These are phyloP conservation scores for Cytospora leucostoma DNA, from an alignment of 2,329 filamentous ascomycete genomes.

Conservation along the genomic window DNA sequence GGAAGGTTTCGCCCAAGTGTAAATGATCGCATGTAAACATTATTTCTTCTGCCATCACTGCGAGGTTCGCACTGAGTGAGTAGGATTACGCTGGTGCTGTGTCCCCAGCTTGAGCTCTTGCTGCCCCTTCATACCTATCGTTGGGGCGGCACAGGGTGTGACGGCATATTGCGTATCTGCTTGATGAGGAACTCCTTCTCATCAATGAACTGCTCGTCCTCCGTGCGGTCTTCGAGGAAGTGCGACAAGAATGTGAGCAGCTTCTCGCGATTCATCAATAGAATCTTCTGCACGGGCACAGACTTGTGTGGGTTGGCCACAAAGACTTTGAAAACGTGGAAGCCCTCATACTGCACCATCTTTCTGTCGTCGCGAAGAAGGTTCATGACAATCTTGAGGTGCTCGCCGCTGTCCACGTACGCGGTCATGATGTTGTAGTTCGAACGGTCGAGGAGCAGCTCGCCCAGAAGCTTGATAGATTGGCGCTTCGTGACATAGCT, in stretches of 20 bases:
- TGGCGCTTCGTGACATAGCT: conserved; percentile 98
- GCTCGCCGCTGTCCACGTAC: conserved; percentile 92
- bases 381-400: conserved; percentile 98
- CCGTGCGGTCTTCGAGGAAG: conserved; percentile 91
- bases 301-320: conserved; percentile 98
- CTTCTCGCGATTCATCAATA: conserved; percentile 94
- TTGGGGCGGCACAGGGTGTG: conserved; percentile 56
- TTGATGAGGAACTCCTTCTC: conserved; percentile 97
- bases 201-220: conserved; percentile 98
- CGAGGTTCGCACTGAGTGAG: not conserved
- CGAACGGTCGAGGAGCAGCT: conserved; percentile 89
- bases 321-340: conserved; percentile 99
- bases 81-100: conserved; percentile 18
- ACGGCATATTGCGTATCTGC: conserved; percentile 75
- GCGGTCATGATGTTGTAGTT: conserved; percentile 99
- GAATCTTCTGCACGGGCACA: conserved; percentile 89
- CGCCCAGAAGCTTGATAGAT: conserved; percentile 94
- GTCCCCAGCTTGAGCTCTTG: conserved; percentile 5
- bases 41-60: not conserved
- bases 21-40: conserved; percentile 4
- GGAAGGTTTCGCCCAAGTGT: not conserved
- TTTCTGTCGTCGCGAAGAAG: conserved; percentile 91
- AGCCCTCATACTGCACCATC: conserved; percentile 99
- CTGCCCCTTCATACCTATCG: conserved; percentile 36
- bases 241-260: conserved; percentile 84